Percentiles rank a stretch among this genome's conserved stretches.
Evolutionary conservation across 768 basidiomycete species (phyloP).

Genomic region (Neoboletus magnificus): DNA sequence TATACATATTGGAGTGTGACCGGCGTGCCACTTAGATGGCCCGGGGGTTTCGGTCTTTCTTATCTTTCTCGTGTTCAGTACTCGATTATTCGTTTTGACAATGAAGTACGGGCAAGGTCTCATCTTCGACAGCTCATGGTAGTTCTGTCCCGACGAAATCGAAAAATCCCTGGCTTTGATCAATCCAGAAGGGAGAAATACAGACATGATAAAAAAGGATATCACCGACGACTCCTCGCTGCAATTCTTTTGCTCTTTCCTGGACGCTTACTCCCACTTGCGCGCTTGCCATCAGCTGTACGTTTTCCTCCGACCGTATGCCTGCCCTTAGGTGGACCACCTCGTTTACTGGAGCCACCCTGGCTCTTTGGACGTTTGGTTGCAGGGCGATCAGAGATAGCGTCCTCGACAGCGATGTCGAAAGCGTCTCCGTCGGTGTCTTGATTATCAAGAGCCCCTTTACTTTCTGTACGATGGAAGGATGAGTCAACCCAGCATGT

Average conservation of each 20-base stretch:
- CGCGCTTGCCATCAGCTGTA: constrained; percentile 12
- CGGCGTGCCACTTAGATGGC: not conserved
- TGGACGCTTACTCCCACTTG: constrained; percentile 45
- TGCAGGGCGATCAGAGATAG: constrained; percentile 67
- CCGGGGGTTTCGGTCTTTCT: not conserved
- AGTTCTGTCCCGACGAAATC: not conserved
- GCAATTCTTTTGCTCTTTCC: constrained; percentile 58
- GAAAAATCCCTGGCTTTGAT: not conserved
- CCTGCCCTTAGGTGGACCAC: constrained; percentile 37
- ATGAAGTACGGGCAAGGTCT: not conserved
- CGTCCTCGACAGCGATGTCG: constrained; percentile 89
- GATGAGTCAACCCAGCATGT: not conserved
- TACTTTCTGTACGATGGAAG: constrained; percentile 57
- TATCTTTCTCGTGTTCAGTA: not conserved
- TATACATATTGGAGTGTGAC: constrained; percentile 22
- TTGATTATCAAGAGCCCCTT: constrained; percentile 70
- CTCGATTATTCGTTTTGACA: not conserved
- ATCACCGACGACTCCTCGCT: constrained; percentile 35
- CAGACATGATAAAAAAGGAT: constrained; percentile 1
- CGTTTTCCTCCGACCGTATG: constrained; percentile 33
- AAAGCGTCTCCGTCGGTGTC: constrained; percentile 60
- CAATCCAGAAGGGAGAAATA: constrained; percentile 2
- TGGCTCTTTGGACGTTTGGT: constrained; percentile 48
- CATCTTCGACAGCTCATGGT: not conserved
- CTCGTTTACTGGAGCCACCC: constrained; percentile 29